A percentile compares a stretch with the other conserved stretches of the same genome.
Evolutionary conservation across 306 rosid genomes (phyloP).

Genomic region (Quercus alba): DNA sequence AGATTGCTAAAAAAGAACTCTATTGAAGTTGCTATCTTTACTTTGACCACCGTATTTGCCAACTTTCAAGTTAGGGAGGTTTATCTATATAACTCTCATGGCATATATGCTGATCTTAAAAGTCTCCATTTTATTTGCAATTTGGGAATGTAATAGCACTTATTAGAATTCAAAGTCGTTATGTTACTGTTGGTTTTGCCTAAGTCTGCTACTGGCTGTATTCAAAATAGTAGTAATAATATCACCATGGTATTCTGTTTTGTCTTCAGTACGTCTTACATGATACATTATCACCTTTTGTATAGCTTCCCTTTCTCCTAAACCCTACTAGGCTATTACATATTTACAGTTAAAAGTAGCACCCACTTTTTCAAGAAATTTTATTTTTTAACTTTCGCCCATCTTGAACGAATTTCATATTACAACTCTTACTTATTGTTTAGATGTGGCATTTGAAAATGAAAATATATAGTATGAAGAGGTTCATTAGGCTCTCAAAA

Average conservation of each 20-base stretch:
- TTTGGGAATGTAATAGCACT: constrained; percentile 14
- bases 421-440: neutral
- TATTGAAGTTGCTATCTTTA: constrained; percentile 6
- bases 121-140: neutral
- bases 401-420: neutral
- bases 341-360: neutral
- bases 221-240: neutral
- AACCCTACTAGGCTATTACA: neutral
- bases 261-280: neutral
- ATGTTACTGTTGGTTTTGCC: neutral
- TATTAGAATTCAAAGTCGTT: neutral
- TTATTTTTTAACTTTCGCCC: neutral
- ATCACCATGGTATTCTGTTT: neutral
- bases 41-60: neutral
- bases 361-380: neutral
- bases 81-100: constrained; percentile 4
- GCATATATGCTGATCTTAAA: constrained; percentile 4
- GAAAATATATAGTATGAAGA: neutral
- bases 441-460: neutral
- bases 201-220: neutral
- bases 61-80: constrained; percentile 1
- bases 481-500: neutral
- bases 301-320: neutral
- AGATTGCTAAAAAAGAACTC: neutral
- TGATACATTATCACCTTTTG: neutral